Evolutionary conservation across 225 moss, liverwort and hornwort genomes (phyloP).

Genomic region (Pleurozium schreberi): DNA sequence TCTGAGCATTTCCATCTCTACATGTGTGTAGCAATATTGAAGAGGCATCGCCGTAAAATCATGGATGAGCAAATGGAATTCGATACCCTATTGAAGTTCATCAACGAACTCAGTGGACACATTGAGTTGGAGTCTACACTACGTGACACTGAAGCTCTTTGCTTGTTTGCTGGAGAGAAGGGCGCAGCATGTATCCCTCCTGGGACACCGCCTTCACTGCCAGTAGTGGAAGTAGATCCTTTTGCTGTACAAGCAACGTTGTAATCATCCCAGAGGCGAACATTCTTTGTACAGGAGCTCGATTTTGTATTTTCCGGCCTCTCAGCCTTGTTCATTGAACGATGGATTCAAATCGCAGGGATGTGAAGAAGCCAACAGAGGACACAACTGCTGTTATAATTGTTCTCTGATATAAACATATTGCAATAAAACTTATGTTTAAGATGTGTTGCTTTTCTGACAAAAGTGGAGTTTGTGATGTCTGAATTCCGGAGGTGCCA

Average conservation of each 20-base stretch:
- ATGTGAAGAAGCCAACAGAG: neutral
- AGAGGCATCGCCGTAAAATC: conserved; percentile 80
- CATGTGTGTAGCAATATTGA: conserved; percentile 86
- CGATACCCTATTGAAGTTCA: conserved; percentile 84
- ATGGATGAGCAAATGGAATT: conserved; percentile 99
- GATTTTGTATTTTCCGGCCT: neutral
- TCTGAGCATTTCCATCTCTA: conserved; percentile 97
- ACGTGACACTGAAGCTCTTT: conserved; percentile 78
- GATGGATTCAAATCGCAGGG: neutral
- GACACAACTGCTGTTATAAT: neutral
- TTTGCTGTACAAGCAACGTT: neutral
- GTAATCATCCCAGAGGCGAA: neutral
- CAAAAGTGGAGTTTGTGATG: neutral
- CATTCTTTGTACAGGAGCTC: conserved; percentile 10
- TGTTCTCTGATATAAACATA: neutral
- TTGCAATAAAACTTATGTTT: neutral
- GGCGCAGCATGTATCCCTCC: conserved; percentile 84
- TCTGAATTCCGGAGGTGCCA: neutral
- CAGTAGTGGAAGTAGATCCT: conserved; percentile 29
- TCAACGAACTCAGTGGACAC: conserved; percentile 90
- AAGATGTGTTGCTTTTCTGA: neutral
- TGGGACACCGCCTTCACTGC: conserved; percentile 76
- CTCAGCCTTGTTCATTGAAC: neutral
- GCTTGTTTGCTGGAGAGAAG: conserved; percentile 79
- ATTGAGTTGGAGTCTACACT: conserved; percentile 78